Base-by-base conservation (phyloP, 1,139 yeast species). In the Trichomonascaceae sp. region DNA sequence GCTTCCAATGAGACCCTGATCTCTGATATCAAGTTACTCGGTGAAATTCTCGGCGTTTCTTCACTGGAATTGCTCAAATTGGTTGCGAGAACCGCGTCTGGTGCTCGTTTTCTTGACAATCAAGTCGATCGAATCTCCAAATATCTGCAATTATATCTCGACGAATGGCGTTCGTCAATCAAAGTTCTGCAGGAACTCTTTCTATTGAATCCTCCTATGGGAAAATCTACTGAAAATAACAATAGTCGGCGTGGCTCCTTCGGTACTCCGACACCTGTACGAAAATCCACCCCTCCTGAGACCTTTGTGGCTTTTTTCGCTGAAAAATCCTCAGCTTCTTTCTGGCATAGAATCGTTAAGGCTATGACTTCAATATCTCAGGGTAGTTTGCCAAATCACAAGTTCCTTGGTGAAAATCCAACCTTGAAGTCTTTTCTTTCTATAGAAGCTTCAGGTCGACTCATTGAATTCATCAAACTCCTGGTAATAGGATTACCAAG, bases 1-100 rank as follows among this genome's bases (percentile, higher is more conserved):
- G 53, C 58, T 10, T 55, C 55, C 22, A 65, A 67, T 30, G 36
- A 39, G 39, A 20, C 19, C 3, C 24, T 24, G 13, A 7, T 39
- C 8, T 5, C 22, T 22, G 50, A 48, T 48, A 19, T 44, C n/a
- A 22, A 12, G 2, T 12, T 41, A 4, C 45, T 48, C 6, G 50
- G 43, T 12, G 45, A 39, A 3, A 12, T 22, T 12, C 38, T 48
- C 38, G 22, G 17, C 13, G 30, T 48, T 17, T 17, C 19, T 20
- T 27, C 22, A 12, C 38, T 39, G 22, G 44, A 39, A 4, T 24
- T 44, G n/a, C 43, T 27, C 38, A 44, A 48, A 20, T 39, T 48
- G 19, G 39, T 48, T 22, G 45, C 39, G 1, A 20, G 20, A 27
- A 18, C 27, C 22, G 50, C 36, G 10, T 43, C 27, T 18, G 50